Percentiles rank a stretch among this genome's conserved stretches.
These are phyloP conservation scores for Paramecium sexaurelia DNA, from an alignment of 73 alveolate genomes.

Conservation along the genomic window DNA sequence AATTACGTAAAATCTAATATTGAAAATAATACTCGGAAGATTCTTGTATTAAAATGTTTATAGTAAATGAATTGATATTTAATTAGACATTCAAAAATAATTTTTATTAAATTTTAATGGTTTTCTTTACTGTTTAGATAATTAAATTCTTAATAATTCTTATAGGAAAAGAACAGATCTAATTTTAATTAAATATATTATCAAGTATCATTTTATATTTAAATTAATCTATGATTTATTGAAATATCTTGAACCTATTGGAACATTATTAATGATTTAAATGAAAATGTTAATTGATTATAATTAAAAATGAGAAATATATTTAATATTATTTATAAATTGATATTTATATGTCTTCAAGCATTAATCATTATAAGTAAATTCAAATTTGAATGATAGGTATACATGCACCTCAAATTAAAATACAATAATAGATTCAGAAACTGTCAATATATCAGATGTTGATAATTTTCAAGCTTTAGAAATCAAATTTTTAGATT, in stretches of 20 bases:
- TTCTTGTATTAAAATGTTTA: neutral
- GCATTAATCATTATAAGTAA: constrained; percentile 11
- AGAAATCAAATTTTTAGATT: neutral
- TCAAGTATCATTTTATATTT: too few species aligned
- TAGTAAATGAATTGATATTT: neutral
- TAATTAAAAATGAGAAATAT: neutral
- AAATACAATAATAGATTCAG: neutral
- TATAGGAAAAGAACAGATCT: too few species aligned
- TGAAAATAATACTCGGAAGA: neutral
- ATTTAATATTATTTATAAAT: neutral
- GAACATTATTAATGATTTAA: too few species aligned
- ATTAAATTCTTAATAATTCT: too few species aligned
- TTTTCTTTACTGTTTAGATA: too few species aligned
- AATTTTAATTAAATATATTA: too few species aligned
- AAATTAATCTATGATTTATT: too few species aligned
- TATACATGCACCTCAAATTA: neutral
- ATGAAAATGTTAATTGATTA: neutral
- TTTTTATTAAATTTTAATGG: too few species aligned
- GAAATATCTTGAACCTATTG: too few species aligned
- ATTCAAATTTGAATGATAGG: neutral
- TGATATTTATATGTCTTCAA: neutral
- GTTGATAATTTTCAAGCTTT: neutral
- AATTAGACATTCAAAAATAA: too few species aligned
- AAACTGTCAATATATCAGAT: neutral
- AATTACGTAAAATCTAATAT: too few species aligned